These are phyloP conservation scores for Moricandia moricandioides DNA, from an alignment of 345 rosid genomes.

Conservation along the genomic window DNA sequence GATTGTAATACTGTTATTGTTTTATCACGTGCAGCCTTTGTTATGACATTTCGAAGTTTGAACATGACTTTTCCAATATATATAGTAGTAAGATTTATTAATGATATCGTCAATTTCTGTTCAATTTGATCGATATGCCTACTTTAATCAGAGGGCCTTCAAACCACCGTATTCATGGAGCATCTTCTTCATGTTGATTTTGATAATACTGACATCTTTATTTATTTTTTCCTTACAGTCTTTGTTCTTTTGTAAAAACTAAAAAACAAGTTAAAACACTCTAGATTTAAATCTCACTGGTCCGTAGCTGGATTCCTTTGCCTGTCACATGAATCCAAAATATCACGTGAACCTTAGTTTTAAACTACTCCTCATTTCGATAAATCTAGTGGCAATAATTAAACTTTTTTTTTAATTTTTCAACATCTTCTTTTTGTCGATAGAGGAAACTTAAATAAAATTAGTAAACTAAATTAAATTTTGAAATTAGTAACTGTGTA, in stretches of 20 bases:
- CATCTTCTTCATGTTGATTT: slow-evolving; percentile 24
- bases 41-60: background rate
- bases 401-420: background rate
- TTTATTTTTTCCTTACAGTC: background rate
- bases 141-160: background rate
- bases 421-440: background rate
- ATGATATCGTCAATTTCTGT: background rate
- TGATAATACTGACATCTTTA: background rate
- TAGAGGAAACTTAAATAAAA: background rate
- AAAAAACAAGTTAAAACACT: background rate
- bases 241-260: slow-evolving; percentile 22
- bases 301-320: slow-evolving; percentile 33
- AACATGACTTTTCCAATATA: background rate
- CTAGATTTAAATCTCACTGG: slow-evolving; percentile 32
- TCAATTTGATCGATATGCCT: background rate
- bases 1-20: background rate
- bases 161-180: slow-evolving; percentile 22
- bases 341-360: slow-evolving; percentile 29
- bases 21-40: background rate
- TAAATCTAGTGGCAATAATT: background rate
- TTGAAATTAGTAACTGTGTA: background rate
- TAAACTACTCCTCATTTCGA: slow-evolving; percentile 17
- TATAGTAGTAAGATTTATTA: background rate
- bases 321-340: slow-evolving; percentile 34
- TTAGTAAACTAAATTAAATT: background rate